These are phyloP conservation scores for Gypsophila paniculata DNA, from an alignment of 179 eudicot genomes.

Conservation along the genomic window DNA sequence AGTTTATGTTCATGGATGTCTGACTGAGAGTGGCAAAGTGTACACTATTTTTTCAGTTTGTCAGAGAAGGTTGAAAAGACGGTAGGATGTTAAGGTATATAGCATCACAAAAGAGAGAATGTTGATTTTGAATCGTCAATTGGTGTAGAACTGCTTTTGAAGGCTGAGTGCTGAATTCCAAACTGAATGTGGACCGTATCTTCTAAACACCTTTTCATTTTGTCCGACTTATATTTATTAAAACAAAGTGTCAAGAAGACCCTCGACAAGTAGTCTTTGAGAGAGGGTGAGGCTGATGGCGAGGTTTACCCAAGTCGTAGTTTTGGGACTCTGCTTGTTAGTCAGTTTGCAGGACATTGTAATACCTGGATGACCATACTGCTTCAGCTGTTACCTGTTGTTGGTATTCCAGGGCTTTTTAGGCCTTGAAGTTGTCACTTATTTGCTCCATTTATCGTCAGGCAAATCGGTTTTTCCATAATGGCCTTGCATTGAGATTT, in stretches of 20 bases:
- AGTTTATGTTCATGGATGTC: neutral
- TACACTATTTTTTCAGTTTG: neutral
- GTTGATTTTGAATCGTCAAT: neutral
- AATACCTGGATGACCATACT: neutral
- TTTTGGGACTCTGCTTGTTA: neutral
- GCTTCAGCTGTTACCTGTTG: neutral
- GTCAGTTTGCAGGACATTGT: neutral
- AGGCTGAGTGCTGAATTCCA: neutral
- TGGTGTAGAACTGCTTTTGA: neutral
- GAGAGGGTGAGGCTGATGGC: neutral
- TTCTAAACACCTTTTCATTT: neutral
- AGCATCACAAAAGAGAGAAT: neutral
- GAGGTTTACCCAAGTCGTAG: neutral
- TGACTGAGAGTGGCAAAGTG: neutral
- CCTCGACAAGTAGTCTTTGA: neutral
- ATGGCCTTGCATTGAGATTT: neutral
- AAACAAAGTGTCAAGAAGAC: neutral
- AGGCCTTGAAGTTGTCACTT: neutral
- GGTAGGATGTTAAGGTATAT: too few relatives aligned
- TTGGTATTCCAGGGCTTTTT: neutral
- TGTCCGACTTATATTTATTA: neutral
- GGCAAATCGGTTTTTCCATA: neutral
- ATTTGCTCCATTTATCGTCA: neutral
- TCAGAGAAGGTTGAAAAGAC: neutral
- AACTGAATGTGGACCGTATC: neutral